A percentile compares a stretch with the other conserved stretches of the same genome.
These are phyloP conservation scores for Carex pumila DNA, from an alignment of 176 grass and related monocot species.

Conservation along the genomic window DNA sequence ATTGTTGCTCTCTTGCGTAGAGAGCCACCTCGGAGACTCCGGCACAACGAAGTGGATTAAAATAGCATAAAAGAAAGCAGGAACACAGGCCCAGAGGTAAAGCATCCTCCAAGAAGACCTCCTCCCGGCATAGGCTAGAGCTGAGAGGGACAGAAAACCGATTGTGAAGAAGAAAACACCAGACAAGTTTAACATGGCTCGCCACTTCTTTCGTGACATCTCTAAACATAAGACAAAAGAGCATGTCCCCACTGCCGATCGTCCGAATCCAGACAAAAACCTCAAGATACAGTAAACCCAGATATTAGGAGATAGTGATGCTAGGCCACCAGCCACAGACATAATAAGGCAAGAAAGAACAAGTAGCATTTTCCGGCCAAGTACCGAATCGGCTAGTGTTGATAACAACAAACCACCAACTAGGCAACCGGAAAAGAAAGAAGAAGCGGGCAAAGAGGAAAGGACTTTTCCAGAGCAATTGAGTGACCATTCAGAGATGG, in stretches of 20 bases:
- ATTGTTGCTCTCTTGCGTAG: neutral
- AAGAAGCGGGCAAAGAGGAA: constrained; percentile 54
- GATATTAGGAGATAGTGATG: constrained; percentile 49
- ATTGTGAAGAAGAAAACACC: constrained; percentile 56
- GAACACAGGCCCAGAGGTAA: constrained; percentile 59
- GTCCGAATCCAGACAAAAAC: constrained; percentile 53
- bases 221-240: constrained; percentile 61
- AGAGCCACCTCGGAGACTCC: constrained; percentile 78
- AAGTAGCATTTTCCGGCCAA: constrained; percentile 65
- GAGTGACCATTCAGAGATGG: constrained; percentile 69
- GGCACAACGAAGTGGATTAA: constrained; percentile 37
- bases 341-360: constrained; percentile 35
- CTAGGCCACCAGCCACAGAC: constrained; percentile 49
- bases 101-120: constrained; percentile 53
- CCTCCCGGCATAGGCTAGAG: constrained; percentile 40
- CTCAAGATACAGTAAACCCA: constrained; percentile 66
- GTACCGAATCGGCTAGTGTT: constrained; percentile 57
- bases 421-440: constrained; percentile 66
- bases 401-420: constrained; percentile 60
- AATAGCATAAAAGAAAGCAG: constrained; percentile 40
- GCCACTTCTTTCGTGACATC: constrained; percentile 46
- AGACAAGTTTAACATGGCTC: constrained; percentile 39
- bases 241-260: constrained; percentile 49
- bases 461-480: constrained; percentile 51
- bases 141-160: constrained; percentile 66